These are phyloP conservation scores for Pseudogymnoascus sp. DNA, from an alignment of 2,329 filamentous ascomycete genomes.

Conservation along the genomic window DNA sequence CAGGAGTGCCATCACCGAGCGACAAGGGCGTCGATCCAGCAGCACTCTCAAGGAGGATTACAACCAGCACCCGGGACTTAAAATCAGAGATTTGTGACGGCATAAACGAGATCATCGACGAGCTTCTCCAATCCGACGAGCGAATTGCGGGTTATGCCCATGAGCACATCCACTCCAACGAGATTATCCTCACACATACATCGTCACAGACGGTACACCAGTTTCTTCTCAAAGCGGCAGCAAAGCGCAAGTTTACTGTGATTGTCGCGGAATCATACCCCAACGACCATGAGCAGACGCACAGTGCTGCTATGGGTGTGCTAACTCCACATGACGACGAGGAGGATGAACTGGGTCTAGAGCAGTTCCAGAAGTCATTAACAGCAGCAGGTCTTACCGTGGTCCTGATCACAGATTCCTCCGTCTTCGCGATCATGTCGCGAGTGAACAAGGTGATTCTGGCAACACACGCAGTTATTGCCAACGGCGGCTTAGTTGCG, in stretches of 20 bases:
- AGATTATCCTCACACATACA: constrained; percentile 83
- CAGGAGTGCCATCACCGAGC: constrained; percentile 41
- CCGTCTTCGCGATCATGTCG: constrained; percentile 89
- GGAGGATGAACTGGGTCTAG: constrained; percentile 31
- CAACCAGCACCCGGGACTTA: constrained; percentile 50
- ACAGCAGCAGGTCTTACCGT: constrained; percentile 70
- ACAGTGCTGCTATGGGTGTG: constrained; percentile 53
- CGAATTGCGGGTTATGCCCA: constrained; percentile 84
- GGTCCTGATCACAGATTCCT: constrained; percentile 74
- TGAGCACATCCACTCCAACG: constrained; percentile 86
- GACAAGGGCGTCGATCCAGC: constrained; percentile 25
- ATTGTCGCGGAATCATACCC: constrained; percentile 69
- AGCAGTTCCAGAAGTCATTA: constrained; percentile 66
- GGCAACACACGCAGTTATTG: constrained; percentile 76
- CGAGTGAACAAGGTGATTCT: constrained; percentile 92
- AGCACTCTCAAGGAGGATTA: constrained; percentile 23
- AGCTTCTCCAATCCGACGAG: constrained; percentile 85
- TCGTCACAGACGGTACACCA: constrained; percentile 81
- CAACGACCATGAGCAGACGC: constrained; percentile 57
- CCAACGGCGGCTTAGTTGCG: constrained; percentile 78
- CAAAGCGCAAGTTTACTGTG: constrained; percentile 86
- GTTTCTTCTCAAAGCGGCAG: constrained; percentile 79
- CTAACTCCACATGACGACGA: constrained; percentile 26
- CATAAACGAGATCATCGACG: constrained; percentile 92
- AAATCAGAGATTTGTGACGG: constrained; percentile 88